phyloP scores from a whole-genome alignment of 768 basidiomycete genomes.

The Cytidiella melzeri region DNA sequence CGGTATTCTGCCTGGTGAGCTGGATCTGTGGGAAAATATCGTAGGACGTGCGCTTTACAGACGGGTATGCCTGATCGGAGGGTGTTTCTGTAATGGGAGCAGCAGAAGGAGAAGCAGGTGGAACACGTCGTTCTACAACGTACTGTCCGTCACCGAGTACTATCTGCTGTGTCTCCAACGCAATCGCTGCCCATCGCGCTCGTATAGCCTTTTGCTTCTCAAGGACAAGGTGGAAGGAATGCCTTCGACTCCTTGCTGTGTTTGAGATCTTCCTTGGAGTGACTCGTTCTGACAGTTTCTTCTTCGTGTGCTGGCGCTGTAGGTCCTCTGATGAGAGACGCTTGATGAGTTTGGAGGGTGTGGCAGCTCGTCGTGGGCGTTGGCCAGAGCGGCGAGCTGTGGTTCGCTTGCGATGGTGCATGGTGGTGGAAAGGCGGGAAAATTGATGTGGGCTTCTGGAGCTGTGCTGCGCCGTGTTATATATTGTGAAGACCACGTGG shows the following conservation, averaged over 20 bases:
- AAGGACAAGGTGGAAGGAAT: background rate
- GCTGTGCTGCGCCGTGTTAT: too few relatives aligned
- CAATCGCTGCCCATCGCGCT: slow-evolving; percentile 28
- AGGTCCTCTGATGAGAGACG: background rate
- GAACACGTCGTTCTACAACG: slow-evolving; percentile 25
- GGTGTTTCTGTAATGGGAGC: too few relatives aligned
- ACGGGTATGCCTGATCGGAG: background rate
- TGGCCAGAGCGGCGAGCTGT: background rate
- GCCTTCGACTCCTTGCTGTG: background rate
- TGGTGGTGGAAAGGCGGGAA: background rate
- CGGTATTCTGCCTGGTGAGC: slow-evolving; percentile 32
- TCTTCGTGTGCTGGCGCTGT: slow-evolving; percentile 9
- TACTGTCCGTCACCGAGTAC: slow-evolving; percentile 37
- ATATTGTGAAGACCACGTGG: too few relatives aligned
- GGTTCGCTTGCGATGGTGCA: slow-evolving; percentile 1
- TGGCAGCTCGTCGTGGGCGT: slow-evolving; percentile 1
- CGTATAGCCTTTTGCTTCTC: slow-evolving; percentile 3
- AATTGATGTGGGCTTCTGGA: background rate
- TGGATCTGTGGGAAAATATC: slow-evolving; percentile 32
- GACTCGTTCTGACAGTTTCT: slow-evolving; percentile 1
- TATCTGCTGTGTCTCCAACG: slow-evolving; percentile 32
- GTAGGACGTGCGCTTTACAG: slow-evolving; percentile 18
- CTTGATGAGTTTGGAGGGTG: background rate
- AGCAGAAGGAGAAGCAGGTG: slow-evolving; percentile 15
- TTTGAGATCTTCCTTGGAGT: background rate